These are phyloP conservation scores for Penicillium samsonianum DNA, from an alignment of 495 filamentous ascomycete species.

Conservation along the genomic window DNA sequence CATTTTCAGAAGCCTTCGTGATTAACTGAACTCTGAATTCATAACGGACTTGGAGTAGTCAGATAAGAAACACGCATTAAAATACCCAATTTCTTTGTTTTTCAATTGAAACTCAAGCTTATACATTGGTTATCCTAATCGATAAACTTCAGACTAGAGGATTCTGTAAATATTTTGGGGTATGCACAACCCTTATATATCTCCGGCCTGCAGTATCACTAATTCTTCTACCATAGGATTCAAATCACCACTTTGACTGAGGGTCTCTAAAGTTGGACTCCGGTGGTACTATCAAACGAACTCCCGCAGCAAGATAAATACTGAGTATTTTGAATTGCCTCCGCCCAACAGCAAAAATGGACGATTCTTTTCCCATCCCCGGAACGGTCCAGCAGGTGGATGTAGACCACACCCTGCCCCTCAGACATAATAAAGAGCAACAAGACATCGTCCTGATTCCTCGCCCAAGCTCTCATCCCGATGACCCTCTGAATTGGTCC, in stretches of 20 bases:
- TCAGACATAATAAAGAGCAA: constrained; percentile 26
- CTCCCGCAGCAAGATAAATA: neutral
- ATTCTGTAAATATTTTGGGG: no score
- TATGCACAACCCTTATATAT: no score
- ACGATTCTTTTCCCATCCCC: constrained; percentile 23
- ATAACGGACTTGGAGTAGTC: neutral
- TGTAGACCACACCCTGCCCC: constrained; percentile 28
- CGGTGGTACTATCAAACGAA: no score
- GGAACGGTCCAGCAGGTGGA: constrained; percentile 45
- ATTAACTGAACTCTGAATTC: neutral
- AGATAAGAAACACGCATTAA: neutral
- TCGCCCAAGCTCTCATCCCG: constrained; percentile 43
- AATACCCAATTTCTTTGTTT: neutral
- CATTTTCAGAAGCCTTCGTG: neutral
- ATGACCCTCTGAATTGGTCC: constrained; percentile 55
- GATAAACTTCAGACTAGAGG: neutral
- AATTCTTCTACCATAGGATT: no score
- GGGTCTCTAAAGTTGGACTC: no score
- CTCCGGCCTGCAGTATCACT: no score
- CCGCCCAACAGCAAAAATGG: neutral
- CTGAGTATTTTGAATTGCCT: neutral
- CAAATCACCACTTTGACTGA: no score
- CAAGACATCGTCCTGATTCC: constrained; percentile 49
- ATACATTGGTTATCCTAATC: no score
- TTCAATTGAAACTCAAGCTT: neutral